Evolutionary conservation across 352 stramenopile genomes (phyloP).

Genomic region (Pythium utonaiense): DNA sequence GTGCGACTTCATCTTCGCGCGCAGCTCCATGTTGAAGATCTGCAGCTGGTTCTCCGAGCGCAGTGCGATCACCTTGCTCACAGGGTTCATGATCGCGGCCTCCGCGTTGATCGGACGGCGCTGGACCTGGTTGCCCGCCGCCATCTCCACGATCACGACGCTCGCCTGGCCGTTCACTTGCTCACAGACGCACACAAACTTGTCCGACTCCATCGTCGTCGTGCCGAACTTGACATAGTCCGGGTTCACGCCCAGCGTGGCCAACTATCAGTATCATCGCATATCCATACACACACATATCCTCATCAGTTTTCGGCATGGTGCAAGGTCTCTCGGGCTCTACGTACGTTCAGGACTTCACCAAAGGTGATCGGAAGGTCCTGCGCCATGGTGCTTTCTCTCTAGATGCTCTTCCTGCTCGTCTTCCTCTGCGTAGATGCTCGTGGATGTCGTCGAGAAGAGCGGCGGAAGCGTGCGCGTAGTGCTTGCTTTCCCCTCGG

Average conservation of each 20-base stretch:
- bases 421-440: neutral
- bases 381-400: slow-evolving; percentile 61
- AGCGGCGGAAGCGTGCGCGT: slow-evolving; percentile 6
- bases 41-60: slow-evolving; percentile 94
- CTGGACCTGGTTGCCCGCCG: slow-evolving; percentile 83
- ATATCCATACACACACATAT: neutral
- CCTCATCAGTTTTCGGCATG: no score
- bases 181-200: slow-evolving; percentile 94
- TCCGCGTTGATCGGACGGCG: slow-evolving; percentile 97
- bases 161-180: slow-evolving; percentile 85
- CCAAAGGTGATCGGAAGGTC: slow-evolving; percentile 88
- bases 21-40: slow-evolving; percentile 99
- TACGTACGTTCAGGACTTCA: slow-evolving; percentile 89
- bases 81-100: slow-evolving; percentile 99
- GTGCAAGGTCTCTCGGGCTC: neutral
- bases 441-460: slow-evolving; percentile 19
- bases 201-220: slow-evolving; percentile 97
- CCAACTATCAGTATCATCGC: slow-evolving; percentile 59
- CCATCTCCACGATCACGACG: slow-evolving; percentile 92
- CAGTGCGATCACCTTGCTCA: slow-evolving; percentile 87
- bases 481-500: slow-evolving; percentile 8
- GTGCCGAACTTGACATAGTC: slow-evolving; percentile 93
- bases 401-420: slow-evolving; percentile 7
- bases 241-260: slow-evolving; percentile 82
- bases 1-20: slow-evolving; percentile 97